These are phyloP conservation scores for Sugiyamaella boreocaroliniensis DNA, from an alignment of 805 yeast genomes.

Conservation along the genomic window DNA sequence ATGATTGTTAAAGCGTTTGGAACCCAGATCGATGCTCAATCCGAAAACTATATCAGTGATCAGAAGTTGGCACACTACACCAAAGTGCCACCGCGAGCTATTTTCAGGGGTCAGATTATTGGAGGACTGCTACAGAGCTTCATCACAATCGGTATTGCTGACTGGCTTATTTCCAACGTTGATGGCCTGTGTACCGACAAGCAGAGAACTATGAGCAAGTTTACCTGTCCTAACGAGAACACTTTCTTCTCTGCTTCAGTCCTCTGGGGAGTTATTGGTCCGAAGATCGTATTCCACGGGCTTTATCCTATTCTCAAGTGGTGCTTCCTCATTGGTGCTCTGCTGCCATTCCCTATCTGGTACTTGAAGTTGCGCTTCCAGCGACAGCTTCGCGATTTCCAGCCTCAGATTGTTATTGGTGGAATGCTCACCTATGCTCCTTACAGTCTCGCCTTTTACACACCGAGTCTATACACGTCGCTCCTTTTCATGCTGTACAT, in stretches of 20 bases:
- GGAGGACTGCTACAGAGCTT: slow-evolving; percentile 24
- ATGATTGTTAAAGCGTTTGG: slow-evolving; percentile 57
- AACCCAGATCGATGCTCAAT: slow-evolving; percentile 51
- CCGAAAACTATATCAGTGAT: slow-evolving; percentile 48
- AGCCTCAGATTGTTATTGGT: slow-evolving; percentile 41
- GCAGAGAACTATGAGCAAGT: slow-evolving; percentile 23
- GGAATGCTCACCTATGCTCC: slow-evolving; percentile 41
- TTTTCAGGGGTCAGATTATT: slow-evolving; percentile 23
- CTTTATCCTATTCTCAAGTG: slow-evolving; percentile 42
- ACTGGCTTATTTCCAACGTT: slow-evolving; percentile 30
- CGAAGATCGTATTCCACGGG: slow-evolving; percentile 34
- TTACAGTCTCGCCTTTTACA: slow-evolving; percentile 39
- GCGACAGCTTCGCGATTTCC: slow-evolving; percentile 12
- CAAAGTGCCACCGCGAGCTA: slow-evolving; percentile 22
- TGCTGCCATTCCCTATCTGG: slow-evolving; percentile 22
- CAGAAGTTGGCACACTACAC: slow-evolving; percentile 56
- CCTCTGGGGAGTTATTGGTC: slow-evolving; percentile 41
- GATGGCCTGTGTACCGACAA: slow-evolving; percentile 26
- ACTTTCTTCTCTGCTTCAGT: slow-evolving; percentile 43
- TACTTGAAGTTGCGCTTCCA: slow-evolving; percentile 9
- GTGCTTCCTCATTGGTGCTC: slow-evolving; percentile 40
- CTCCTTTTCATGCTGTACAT: slow-evolving; percentile 41
- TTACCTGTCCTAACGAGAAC: slow-evolving; percentile 33
- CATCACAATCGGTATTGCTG: slow-evolving; percentile 27
- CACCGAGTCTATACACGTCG: slow-evolving; percentile 38